Percentiles rank a stretch among this genome's conserved stretches.
Evolutionary conservation across 306 rosid genomes (phyloP).

Genomic region (Vigna reflexopilosa): DNA sequence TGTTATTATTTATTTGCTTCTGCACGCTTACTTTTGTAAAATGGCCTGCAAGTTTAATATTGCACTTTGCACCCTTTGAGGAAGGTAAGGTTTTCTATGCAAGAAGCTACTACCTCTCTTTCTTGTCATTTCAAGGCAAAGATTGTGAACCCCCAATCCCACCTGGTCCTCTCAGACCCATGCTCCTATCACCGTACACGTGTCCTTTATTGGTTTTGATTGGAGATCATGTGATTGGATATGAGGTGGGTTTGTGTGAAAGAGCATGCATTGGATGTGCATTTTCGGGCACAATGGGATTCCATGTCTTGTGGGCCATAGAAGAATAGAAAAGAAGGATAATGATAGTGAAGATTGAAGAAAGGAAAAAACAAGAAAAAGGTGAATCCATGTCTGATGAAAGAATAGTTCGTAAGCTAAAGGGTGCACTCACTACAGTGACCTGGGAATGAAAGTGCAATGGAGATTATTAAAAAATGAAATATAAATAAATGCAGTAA

Average conservation of each 20-base stretch:
- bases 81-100: conserved; percentile 41
- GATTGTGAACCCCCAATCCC: conserved; percentile 19
- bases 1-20: conserved; percentile 47
- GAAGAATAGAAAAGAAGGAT: conserved; percentile 26
- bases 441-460: neutral
- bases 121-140: conserved; percentile 41
- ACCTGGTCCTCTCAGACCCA: neutral
- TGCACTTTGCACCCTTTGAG: conserved; percentile 44
- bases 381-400: conserved; percentile 13
- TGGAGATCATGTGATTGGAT: neutral
- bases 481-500: neutral
- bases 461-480: neutral
- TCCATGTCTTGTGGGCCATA: conserved; percentile 44
- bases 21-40: conserved; percentile 62
- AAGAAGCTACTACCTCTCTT: conserved; percentile 4
- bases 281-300: neutral
- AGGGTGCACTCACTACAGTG: neutral
- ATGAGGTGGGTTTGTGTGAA: neutral
- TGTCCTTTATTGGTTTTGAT: conserved; percentile 3
- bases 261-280: conserved; percentile 10
- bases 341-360: conserved; percentile 30
- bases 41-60: conserved; percentile 51
- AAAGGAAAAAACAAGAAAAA: neutral
- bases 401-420: neutral
- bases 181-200: conserved; percentile 31